Conservation (phyloP, 1,139 yeast genomes). For the Yamadazyma sp. region DNA sequence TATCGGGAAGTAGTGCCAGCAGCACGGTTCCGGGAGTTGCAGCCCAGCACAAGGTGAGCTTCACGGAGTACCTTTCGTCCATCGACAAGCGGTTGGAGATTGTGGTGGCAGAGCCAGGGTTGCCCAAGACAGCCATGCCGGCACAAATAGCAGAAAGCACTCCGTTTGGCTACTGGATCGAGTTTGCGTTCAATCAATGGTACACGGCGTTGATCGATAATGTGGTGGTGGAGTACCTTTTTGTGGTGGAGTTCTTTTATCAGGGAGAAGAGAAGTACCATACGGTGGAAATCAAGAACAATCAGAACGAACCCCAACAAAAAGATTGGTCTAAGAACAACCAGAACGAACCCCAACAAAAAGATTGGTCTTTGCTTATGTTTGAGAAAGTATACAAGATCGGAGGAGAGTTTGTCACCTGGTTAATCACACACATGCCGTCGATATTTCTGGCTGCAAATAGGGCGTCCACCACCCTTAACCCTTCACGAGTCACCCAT, state of each 20-base stretch:
- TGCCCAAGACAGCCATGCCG: slow-evolving; percentile 60
- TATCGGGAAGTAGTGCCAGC: slow-evolving; percentile 12
- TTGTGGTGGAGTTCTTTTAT: slow-evolving; percentile 69
- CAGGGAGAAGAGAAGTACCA: slow-evolving; percentile 44
- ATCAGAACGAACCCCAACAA: slow-evolving; percentile 15
- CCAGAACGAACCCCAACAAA: slow-evolving; percentile 16
- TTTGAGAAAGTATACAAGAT: slow-evolving; percentile 50
- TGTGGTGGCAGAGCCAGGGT: slow-evolving; percentile 39
- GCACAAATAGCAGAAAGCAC: slow-evolving; percentile 85
- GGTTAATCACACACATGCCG: slow-evolving; percentile 37
- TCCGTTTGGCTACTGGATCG: slow-evolving; percentile 65
- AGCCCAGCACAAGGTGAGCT: slow-evolving; percentile 17
- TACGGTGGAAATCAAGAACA: slow-evolving; percentile 13
- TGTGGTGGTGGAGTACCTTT: slow-evolving; percentile 73
- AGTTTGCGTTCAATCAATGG: slow-evolving; percentile 71
- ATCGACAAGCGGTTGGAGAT: slow-evolving; percentile 57
- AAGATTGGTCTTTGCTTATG: slow-evolving; percentile 54
- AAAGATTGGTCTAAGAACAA: slow-evolving; percentile 54
- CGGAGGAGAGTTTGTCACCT: slow-evolving; percentile 40
- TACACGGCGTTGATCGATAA: slow-evolving; percentile 75
- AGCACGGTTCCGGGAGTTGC: slow-evolving; percentile 3
- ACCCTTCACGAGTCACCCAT: slow-evolving; percentile 19
- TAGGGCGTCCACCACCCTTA: slow-evolving; percentile 19
- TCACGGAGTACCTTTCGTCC: slow-evolving; percentile 53
- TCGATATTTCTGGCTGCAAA: slow-evolving; percentile 18